Base-by-base conservation (phyloP, 2,329 filamentous ascomycete genomes). In the Colletotrichum gloeosporioides region DNA sequence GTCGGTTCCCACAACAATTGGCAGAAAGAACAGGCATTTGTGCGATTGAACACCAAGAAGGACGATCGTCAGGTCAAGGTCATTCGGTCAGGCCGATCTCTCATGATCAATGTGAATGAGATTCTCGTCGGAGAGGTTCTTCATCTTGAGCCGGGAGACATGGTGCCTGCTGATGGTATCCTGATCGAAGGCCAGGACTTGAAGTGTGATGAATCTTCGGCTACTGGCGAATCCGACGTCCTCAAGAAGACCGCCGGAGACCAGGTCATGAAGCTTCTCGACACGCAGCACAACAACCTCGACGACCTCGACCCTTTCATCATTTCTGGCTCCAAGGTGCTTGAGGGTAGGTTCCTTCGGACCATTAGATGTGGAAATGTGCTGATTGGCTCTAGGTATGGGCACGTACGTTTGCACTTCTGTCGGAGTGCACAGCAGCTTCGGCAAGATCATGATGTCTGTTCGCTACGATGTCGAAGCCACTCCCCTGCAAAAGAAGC, bases 221-320 rank as follows among this genome's bases (percentile, higher is more conserved):
- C 92, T 2, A 95, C 93, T 31, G 93, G 93, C 78, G 93, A 95
- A 84, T 95, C 93, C 1, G 93, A 95, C 79, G 89, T 93, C 66
- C 90, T 95, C 83, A 93, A 92, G 83, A 95, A 95, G 85, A 91
- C 89, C 0, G 82, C 87, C 6, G 92, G 89, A 15, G 87, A 91
- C 12, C 88, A 91, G 64, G 92, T 92, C 66, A 53, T 53, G 44
- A 53, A 53, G n/a, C 44, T 53, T 22, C 91, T 90, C 84, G 84
- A 88, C 55, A 87, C 87, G 10, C 87, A 93, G 16, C 85, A 89
- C 49, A 86, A 88, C 27, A 86, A 80, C 15, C 78, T 79, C 7
- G 81, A 83, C 68, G 90, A 92, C 63, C 85, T 93, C 6, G 93
- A 95, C 71, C 92, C 93, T 0, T 95, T 95, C 81, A 90, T 92